A percentile compares a stretch with the other conserved stretches of the same genome.
Evolutionary conservation across 2,329 filamentous ascomycete species (phyloP).

Genomic region (Neophaeococcomyces mojaviensis): DNA sequence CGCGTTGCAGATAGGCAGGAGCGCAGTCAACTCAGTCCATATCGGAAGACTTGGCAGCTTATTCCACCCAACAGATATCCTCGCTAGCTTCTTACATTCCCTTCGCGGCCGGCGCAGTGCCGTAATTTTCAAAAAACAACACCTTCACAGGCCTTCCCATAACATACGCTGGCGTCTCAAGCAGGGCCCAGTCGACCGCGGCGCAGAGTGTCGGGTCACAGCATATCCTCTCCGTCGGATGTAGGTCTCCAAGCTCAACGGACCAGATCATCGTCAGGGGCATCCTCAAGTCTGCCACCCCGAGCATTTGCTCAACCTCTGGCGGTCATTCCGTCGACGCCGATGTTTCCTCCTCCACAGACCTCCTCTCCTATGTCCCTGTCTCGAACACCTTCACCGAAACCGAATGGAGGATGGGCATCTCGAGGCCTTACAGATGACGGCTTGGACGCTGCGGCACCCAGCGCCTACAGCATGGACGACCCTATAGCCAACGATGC

Average conservation of each 20-base stretch:
- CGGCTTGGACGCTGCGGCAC: slow-evolving; percentile 61
- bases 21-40: no score
- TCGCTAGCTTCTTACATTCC: no score
- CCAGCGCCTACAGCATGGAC: slow-evolving; percentile 42
- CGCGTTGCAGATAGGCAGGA: no score
- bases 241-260: background rate
- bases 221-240: background rate
- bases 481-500: slow-evolving; percentile 48
- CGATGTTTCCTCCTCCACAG: slow-evolving; percentile 35
- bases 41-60: no score
- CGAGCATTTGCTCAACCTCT: slow-evolving; percentile 7
- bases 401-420: slow-evolving; percentile 78
- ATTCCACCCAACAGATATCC: no score
- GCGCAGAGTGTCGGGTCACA: slow-evolving; percentile 5
- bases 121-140: no score
- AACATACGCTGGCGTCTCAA: slow-evolving; percentile 1
- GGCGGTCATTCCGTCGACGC: slow-evolving; percentile 8
- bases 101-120: no score
- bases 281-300: slow-evolving; percentile 1
- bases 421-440: slow-evolving; percentile 70
- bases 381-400: slow-evolving; percentile 80
- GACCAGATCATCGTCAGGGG: slow-evolving; percentile 1
- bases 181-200: slow-evolving; percentile 1
- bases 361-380: slow-evolving; percentile 61
- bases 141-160: background rate